Conservation (phyloP, 1,284 basidiomycete species). For the Vanrija humicola region DNA sequence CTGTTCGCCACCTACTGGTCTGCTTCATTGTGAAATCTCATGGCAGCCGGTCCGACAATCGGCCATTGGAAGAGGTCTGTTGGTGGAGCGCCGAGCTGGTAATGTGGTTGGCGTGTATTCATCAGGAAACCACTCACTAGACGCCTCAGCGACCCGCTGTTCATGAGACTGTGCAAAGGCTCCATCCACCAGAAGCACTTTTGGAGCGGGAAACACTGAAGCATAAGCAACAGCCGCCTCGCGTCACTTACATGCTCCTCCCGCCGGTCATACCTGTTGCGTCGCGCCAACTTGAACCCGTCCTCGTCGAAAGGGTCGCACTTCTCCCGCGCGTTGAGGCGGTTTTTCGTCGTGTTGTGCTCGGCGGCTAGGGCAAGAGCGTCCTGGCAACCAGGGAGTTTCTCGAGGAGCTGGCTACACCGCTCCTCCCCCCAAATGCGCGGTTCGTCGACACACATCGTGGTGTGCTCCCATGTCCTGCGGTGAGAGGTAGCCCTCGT, state of each 20-base stretch:
- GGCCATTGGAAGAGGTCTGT: constrained; percentile 1
- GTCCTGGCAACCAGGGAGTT: background rate
- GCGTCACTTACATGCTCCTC: background rate
- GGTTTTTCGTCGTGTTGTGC: constrained; percentile 41
- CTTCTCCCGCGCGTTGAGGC: constrained; percentile 34
- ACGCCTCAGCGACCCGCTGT: background rate
- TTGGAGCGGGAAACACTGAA: background rate
- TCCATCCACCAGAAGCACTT: background rate
- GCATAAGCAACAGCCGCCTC: background rate
- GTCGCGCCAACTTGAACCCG: background rate
- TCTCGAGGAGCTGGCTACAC: no score
- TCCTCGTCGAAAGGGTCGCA: background rate
- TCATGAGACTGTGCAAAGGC: background rate
- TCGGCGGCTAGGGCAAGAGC: constrained; percentile 47
- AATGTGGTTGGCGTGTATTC: background rate
- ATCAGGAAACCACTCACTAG: background rate
- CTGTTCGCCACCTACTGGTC: no score
- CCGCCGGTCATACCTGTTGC: background rate
- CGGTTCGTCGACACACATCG: background rate
- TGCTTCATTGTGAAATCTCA: background rate
- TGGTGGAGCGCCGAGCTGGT: background rate
- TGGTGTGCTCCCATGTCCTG: background rate
- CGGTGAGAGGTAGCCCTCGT: no score
- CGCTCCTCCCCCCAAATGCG: background rate
- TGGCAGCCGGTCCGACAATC: background rate